phyloP scores from a whole-genome alignment of 352 stramenopile species.

The Globisporangium solare region DNA sequence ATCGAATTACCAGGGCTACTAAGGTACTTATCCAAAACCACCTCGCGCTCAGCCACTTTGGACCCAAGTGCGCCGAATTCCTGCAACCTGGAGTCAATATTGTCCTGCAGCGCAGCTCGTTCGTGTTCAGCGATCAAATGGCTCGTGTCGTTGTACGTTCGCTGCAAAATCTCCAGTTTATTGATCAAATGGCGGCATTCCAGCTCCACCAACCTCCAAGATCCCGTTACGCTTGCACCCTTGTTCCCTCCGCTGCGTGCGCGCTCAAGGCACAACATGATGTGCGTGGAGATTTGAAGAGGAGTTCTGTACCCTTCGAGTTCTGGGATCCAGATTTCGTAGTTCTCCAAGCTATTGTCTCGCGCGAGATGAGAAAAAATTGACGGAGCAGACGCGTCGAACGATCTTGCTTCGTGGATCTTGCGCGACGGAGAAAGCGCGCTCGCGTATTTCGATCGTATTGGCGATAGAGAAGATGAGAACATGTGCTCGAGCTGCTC shows the following conservation, averaged over 20 bases:
- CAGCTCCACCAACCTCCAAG: constrained; percentile 1
- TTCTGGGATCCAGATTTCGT: constrained; percentile 27
- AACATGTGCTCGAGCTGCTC: constrained; percentile 6
- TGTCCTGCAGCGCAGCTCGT: constrained; percentile 10
- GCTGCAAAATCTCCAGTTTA: constrained; percentile 9
- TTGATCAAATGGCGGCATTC: constrained; percentile 9
- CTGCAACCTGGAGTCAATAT: constrained; percentile 10
- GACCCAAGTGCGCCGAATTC: constrained; percentile 8
- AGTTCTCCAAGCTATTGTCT: not conserved
- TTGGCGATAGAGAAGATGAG: constrained; percentile 8
- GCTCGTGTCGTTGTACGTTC: constrained; percentile 8
- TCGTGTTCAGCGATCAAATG: constrained; percentile 9
- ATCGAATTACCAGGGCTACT: not conserved
- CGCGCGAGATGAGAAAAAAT: not conserved
- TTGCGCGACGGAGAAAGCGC: not conserved
- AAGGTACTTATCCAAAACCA: constrained; percentile 2
- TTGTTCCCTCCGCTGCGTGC: constrained; percentile 6
- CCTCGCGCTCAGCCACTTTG: not conserved
- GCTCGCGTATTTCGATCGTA: constrained; percentile 8
- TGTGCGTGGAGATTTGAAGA: constrained; percentile 27
- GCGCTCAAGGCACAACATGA: constrained; percentile 25
- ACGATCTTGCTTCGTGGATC: not conserved
- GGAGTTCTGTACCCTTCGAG: constrained; percentile 24
- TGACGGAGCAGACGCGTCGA: not conserved
- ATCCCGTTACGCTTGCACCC: not conserved